Conservation (phyloP, 1,284 basidiomycete genomes). For the Laetiporus sulphureus region DNA sequence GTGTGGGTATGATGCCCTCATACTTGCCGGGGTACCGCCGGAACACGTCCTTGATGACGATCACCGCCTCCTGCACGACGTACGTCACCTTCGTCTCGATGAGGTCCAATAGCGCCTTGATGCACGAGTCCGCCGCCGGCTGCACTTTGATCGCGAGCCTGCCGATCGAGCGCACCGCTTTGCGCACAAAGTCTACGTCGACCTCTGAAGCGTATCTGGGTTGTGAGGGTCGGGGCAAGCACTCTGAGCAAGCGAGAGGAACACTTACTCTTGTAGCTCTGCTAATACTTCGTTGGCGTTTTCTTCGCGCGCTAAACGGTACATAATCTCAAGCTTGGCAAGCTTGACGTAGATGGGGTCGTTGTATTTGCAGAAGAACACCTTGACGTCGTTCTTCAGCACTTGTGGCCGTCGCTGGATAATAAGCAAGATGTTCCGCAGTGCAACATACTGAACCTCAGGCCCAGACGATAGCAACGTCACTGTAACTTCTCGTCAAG, state of each 20-base stretch:
- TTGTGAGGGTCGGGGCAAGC: slow-evolving; percentile 7
- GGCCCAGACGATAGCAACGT: slow-evolving; percentile 93
- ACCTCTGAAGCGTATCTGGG: slow-evolving; percentile 94
- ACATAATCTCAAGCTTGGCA: slow-evolving; percentile 98
- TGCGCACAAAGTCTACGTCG: slow-evolving; percentile 96
- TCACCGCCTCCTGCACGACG: slow-evolving; percentile 95
- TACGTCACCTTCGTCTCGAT: slow-evolving; percentile 95
- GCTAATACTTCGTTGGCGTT: slow-evolving; percentile 90
- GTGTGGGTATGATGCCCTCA: slow-evolving; percentile 88
- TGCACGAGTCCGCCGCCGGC: slow-evolving; percentile 84
- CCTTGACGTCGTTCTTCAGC: slow-evolving; percentile 94
- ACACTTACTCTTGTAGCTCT: slow-evolving; percentile 85
- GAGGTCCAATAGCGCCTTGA: slow-evolving; percentile 79
- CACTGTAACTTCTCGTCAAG: slow-evolving; percentile 41
- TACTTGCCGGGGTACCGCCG: slow-evolving; percentile 95
- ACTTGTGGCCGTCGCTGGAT: slow-evolving; percentile 92
- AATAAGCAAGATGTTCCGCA: slow-evolving; percentile 95
- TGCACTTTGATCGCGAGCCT: slow-evolving; percentile 97
- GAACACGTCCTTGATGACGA: slow-evolving; percentile 98
- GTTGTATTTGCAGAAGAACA: slow-evolving; percentile 99
- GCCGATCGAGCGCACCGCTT: slow-evolving; percentile 94
- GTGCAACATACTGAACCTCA: slow-evolving; percentile 97
- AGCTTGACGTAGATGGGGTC: slow-evolving; percentile 99
- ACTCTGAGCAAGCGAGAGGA: neutral
- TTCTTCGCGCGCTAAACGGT: slow-evolving; percentile 85